These are phyloP conservation scores for Apophysomyces trapeziformis DNA, from an alignment of 371 early-diverging fungal species.

Conservation along the genomic window DNA sequence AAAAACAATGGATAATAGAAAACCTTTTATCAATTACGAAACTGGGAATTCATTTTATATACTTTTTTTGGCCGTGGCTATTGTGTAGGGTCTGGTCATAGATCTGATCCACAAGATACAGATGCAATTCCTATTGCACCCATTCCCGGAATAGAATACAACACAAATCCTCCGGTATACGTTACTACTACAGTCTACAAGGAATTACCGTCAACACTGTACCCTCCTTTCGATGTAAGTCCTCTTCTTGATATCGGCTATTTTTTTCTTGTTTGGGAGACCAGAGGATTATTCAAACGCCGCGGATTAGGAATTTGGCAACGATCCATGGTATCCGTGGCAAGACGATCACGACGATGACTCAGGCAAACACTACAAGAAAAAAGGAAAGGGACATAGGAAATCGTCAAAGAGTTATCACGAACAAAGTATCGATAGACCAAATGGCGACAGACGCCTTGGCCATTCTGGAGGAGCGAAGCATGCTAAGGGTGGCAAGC, in stretches of 20 bases:
- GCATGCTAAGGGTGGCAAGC: no score
- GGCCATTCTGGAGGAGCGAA: neutral
- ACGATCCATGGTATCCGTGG: neutral
- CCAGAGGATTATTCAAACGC: neutral
- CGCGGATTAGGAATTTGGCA: neutral
- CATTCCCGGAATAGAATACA: slow-evolving; percentile 8
- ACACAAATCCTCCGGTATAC: slow-evolving; percentile 20
- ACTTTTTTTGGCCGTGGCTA: neutral
- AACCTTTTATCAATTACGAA: neutral
- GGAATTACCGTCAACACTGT: slow-evolving; percentile 11
- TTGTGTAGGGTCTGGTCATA: neutral
- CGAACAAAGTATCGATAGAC: neutral
- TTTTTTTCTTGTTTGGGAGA: neutral
- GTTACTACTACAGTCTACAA: slow-evolving; percentile 16
- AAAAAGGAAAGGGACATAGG: neutral
- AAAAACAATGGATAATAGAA: neutral
- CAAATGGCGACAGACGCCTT: neutral
- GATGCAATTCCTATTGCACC: slow-evolving; percentile 2
- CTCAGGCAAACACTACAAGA: neutral
- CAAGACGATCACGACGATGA: neutral
- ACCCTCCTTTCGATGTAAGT: slow-evolving; percentile 15
- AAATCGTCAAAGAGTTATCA: neutral
- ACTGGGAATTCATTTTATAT: neutral
- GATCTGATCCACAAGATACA: neutral
- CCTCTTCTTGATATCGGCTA: neutral